Percentiles rank a stretch among this genome's conserved stretches.
These are phyloP conservation scores for Cubamyces lactineus DNA, from an alignment of 768 basidiomycete species.

Conservation along the genomic window DNA sequence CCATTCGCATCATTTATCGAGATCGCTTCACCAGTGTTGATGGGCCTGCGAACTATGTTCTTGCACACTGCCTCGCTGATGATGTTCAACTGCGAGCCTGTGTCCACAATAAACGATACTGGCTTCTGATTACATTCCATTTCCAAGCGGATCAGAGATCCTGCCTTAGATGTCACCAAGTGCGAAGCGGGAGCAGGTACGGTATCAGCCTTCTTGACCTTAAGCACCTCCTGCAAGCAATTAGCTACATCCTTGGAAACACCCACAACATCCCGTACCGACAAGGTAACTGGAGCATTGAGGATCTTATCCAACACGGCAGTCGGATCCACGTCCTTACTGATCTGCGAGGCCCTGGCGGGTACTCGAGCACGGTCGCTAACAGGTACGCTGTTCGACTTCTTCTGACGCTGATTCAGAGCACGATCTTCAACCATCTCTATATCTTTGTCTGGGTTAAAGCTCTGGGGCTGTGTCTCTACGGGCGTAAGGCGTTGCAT, in stretches of 20 bases:
- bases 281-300: slow-evolving; percentile 9
- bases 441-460: slow-evolving; percentile 5
- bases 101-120: slow-evolving; percentile 13
- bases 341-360: not conserved
- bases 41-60: not conserved
- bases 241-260: slow-evolving; percentile 18
- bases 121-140: slow-evolving; percentile 8
- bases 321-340: not conserved
- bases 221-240: slow-evolving; percentile 6
- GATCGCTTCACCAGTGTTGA: slow-evolving; percentile 1
- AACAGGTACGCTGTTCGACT: not conserved
- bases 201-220: slow-evolving; percentile 1
- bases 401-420: not conserved
- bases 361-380: no score
- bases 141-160: slow-evolving; percentile 8
- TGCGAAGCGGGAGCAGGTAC: not conserved
- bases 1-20: slow-evolving; percentile 21
- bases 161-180: not conserved
- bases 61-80: not conserved
- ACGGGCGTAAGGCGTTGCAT: not conserved
- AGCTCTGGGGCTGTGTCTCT: not conserved
- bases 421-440: slow-evolving; percentile 6
- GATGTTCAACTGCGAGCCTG: slow-evolving; percentile 22
- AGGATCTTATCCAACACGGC: slow-evolving; percentile 6
- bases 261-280: slow-evolving; percentile 6